Evolutionary conservation across 768 basidiomycete species (phyloP).

Genomic region (Inosperma sp.): DNA sequence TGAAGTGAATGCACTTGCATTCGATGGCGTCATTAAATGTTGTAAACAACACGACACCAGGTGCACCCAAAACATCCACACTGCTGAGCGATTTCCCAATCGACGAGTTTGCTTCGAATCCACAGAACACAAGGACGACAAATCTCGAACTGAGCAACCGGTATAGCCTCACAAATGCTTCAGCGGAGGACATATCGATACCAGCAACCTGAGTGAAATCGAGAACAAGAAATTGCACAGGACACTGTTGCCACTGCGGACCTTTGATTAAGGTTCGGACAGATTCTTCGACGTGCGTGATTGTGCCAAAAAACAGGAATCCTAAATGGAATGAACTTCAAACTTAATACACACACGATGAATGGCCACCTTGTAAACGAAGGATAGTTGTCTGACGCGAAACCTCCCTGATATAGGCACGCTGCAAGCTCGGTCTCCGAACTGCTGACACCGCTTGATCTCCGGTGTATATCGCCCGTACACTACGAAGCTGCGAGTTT

Average conservation of each 20-base stretch:
- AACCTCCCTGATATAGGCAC: conserved; percentile 87
- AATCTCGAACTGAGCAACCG: conserved; percentile 67
- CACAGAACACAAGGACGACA: conserved; percentile 89
- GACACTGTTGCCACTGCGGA: conserved; percentile 64
- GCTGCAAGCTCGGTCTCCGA: conserved; percentile 79
- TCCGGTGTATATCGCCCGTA: conserved; percentile 79
- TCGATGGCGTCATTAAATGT: conserved; percentile 90
- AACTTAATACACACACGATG: not conserved
- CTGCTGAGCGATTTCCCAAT: conserved; percentile 71
- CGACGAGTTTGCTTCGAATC: conserved; percentile 56
- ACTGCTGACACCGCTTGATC: conserved; percentile 87
- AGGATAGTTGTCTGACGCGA: conserved; percentile 88
- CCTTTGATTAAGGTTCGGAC: conserved; percentile 72
- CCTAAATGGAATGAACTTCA: conserved; percentile 33
- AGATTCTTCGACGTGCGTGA: conserved; percentile 81
- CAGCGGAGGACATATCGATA: conserved; percentile 92
- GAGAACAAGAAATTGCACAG: conserved; percentile 85
- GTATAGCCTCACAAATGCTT: conserved; percentile 91
- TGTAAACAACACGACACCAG: conserved; percentile 75
- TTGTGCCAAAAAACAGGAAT: conserved; percentile 92
- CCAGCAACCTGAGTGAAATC: conserved; percentile 84
- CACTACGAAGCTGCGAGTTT: conserved; percentile 80
- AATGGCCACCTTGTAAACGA: conserved; percentile 66
- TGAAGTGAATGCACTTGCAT: conserved; percentile 46
- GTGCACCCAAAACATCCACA: conserved; percentile 75